Evolutionary conservation across 2,329 filamentous ascomycete genomes (phyloP), one percentile per base, ranked within the genome.

Genomic region (Pezicula neosporulosa): DNA sequence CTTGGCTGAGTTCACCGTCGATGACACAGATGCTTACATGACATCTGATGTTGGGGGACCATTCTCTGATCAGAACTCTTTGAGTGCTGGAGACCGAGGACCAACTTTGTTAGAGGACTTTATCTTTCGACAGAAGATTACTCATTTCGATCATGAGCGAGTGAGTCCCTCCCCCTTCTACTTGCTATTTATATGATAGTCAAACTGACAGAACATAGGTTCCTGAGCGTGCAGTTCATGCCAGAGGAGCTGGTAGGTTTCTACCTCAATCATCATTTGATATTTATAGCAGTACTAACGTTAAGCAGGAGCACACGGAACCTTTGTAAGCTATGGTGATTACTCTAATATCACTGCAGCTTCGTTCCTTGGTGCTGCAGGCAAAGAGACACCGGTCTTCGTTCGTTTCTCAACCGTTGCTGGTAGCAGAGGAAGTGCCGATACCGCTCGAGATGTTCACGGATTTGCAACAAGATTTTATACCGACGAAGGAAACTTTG

Each of bases 341-440:
- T 86, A 74, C 67, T 81, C 77, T 46, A 87, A 89, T 66, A 75
- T 89, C 56, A 89, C 85, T 0, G 80, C 80, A 6, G 86, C 85
- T 10, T 84, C 81, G 0, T 89, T 89, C 66, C 70, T 89, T 15
- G 66, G 64, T 7, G 64, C 68, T 2, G 66, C 73, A n/a, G 80
- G 76, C 37, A 87, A 88, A 65, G 66, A 84, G 62, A 84, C 85
- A 0, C 70, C 82, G 0, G 72, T 84, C 1, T 89, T 89, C 60
- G 73, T 85, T n/a, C 83, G 87, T 15, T 88, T 90, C 65, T 90
- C 86, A 0, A 90, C 86, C 2, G 87, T 91, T 9, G 81, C 84
- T 18, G 85, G 85, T 2, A 85, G 80, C 33, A 76, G 82, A 13
- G 87, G 87, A 28, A 87, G 83, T 59, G 78, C 83, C 2, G 87